Evolutionary conservation across 805 yeast species (phyloP).

Genomic region (baker's yeast (Saccharomyces cerevisiae)): DNA sequence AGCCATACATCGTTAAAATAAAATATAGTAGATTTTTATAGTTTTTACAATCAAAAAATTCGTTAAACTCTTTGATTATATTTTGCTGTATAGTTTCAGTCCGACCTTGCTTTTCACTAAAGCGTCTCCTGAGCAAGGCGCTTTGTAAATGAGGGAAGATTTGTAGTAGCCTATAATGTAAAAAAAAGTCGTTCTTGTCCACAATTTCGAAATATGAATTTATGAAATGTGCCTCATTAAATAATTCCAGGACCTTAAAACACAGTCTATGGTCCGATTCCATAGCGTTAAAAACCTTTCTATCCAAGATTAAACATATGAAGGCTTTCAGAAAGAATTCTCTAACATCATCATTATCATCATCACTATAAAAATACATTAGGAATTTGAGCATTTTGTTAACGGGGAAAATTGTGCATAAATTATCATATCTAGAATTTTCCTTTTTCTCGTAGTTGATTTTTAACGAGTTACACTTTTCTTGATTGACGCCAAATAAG

Average conservation of each 20-base stretch:
- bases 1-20: conserved; percentile 19
- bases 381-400: conserved; percentile 12
- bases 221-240: conserved; percentile 2
- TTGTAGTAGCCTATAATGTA: conserved; percentile 19
- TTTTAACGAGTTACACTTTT: not conserved
- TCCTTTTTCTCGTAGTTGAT: conserved; percentile 1
- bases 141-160: conserved; percentile 15
- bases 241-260: conserved; percentile 1
- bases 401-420: conserved; percentile 15
- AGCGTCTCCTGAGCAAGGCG: conserved; percentile 8
- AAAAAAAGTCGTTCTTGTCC: conserved; percentile 13
- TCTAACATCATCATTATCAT: not conserved
- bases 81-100: not conserved
- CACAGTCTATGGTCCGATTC: conserved; percentile 16
- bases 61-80: conserved; percentile 15
- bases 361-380: conserved; percentile 4
- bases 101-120: not conserved
- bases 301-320: conserved; percentile 22
- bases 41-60: conserved; percentile 12
- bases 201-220: conserved; percentile 11
- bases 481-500: conserved; percentile 14
- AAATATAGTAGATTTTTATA: conserved; percentile 22
- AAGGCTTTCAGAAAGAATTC: conserved; percentile 8
- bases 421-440: conserved; percentile 12
- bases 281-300: conserved; percentile 20